Evolutionary conservation across 2,329 filamentous ascomycete species (phyloP), one percentile per base, ranked within the genome.

Genomic region (Grosmannia serpens): DNA sequence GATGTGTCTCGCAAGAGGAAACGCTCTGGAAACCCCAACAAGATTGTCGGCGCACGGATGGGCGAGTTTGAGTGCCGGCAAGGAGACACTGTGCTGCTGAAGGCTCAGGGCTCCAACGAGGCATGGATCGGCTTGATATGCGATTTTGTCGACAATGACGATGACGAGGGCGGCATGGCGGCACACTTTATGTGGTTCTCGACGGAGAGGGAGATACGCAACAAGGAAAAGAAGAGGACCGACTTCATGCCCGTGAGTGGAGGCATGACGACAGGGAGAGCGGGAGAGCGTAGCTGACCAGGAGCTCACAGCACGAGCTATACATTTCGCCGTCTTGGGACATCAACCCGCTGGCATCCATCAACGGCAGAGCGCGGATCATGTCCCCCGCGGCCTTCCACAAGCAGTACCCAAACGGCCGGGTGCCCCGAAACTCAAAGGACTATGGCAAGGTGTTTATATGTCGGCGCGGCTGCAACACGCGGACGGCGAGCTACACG

Each of bases 161-260:
- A 59, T 13, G 80, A 88, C 24, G 85, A 87, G 15, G 85, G 84
- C 4, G 82, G 87, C 50, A 96, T 90, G 76, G 84, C 86, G 29
- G 92, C 88, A 58, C 88, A 87, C 62, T 94, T 99, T 68, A 86
- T 96, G 80, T 99, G 94, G 94, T 96, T 99, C 69, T 91, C 89
- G 0, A 90, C 89, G 0, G 88, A 95, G 66, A 88, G 87, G 67
- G 92, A 97, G 72, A 89, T 96, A 61, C 83, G 86, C 31, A 94
- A 89, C 66, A 87, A 86, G 68, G 81, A 84, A 59, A 92, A 89
- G 73, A 95, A 94, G 74, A 79, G 90, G 67, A 80, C 76, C 15
- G 94, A 99, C 71, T 89, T 83, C 60, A 71, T 95, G 56, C 82
- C 82, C 67, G 84, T 88, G 74, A 59, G 74, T 65, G 27, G 8